Evolutionary conservation across 345 rosid species (phyloP), one percentile per base, ranked within the genome.

Genomic region (Laguncularia racemosa): DNA sequence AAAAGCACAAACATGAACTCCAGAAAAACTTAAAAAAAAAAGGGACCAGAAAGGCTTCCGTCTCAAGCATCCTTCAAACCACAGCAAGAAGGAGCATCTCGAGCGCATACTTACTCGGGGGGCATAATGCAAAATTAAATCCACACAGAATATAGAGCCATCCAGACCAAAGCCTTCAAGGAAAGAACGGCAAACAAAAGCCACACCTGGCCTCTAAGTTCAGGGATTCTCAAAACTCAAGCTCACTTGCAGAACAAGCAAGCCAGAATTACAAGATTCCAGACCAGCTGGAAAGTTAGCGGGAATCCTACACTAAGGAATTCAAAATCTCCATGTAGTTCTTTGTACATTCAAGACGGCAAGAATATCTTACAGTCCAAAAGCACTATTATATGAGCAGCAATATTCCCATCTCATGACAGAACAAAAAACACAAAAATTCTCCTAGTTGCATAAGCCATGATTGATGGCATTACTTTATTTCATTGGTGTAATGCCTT

Each of bases 241-340:
- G 20, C 61, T 78, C 43, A 67, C 89, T 80, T 83, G 57, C 59
- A 28, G 49, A 60, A 52, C 66, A 83, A 83, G 85, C 53, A 80
- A 80, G 60, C 75, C 17, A 19, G 23, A 58, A 15, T 33, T 7
- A 47, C 50, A 48, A 10, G 46, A 26, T 48, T 48, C 63, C 46
- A 33, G 15, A 18, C 33, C 52, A 21, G 19, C 50, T 14, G 50
- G 15, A 20, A 20, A 44, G 50, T 51, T 19, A 47, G 23, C 18
- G 12, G 13, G 48, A 38, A 47, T 33, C 40, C 40, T 6, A 33
- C 7, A 33, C 40, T 9, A 33, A 2, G 28, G 40, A 33, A 33
- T 4, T 33, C 40, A 33, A 33, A 26, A 6, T 6, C 40, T 9
- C 40, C 9, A 33, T 33, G 11, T 9, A 20, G 38, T 28, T 23